Evolutionary conservation across 257 asterid species (phyloP), one percentile per base, ranked within the genome.

Genomic region (Striga asiatica): DNA sequence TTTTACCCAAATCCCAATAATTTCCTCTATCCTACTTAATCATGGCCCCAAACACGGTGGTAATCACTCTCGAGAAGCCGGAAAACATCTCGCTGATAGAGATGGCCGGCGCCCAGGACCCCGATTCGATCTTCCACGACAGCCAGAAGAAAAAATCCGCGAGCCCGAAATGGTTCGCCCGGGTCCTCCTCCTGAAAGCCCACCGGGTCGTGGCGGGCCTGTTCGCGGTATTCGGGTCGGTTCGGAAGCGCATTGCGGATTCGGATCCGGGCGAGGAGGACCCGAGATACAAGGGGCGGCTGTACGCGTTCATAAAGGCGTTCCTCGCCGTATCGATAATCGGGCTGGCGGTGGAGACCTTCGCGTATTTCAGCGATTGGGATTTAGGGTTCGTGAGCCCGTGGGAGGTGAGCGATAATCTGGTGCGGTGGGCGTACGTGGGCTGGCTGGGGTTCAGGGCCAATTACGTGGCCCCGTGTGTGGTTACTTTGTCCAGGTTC

Each of bases 21-120:
- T n/a, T n/a, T n/a, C n/a, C n/a, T n/a, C n/a, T n/a, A n/a, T n/a
- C n/a, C n/a, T n/a, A n/a, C n/a, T n/a, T n/a, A n/a, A n/a, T n/a
- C n/a, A n/a, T n/a, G 97, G 93, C 93, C 5, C 93, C 97, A n/a
- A 75, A 66, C 63, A 76, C 95, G 2, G 85, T 84, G 7, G 91
- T 80, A 1, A 77, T 88, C 11, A 80, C 85, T 2, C 77, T 88
- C 1, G 93, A 88, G 60, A 84, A 78, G 68, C 76, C 83, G 0
- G 79, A 71, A 23, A 80, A 69, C 14, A 75, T 78, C 8, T 72
- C 93, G 1, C 28, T 82, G 19, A 70, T 84, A 13, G 84, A 80
- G 60, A 47, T 78, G 50, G 72, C 71, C 27, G 76, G 68, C 3
- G 14, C 70, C n/a, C n/a, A n/a, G 43, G 39, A 62, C 9, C 67